A percentile compares a stretch with the other conserved stretches of the same genome.
Evolutionary conservation across 1,284 basidiomycete genomes (phyloP).

Genomic region (Irpex sp.): DNA sequence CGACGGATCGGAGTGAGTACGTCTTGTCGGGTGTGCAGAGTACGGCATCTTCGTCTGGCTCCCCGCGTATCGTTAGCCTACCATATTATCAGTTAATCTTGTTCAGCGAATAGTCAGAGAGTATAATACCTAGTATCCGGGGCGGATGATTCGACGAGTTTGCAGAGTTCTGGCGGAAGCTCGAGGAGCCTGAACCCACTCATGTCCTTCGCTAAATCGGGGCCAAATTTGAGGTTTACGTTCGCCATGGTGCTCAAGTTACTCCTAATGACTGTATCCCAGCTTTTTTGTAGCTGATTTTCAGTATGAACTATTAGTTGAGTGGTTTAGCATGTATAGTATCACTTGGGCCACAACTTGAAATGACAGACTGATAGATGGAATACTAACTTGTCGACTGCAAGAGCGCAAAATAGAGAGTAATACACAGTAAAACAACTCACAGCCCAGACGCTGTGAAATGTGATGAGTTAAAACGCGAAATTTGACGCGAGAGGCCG

Average conservation of each 20-base stretch:
- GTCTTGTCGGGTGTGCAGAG: constrained; percentile 78
- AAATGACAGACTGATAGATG: too few relatives aligned
- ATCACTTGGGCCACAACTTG: too few relatives aligned
- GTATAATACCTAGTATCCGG: constrained; percentile 13
- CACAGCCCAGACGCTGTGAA: too few relatives aligned
- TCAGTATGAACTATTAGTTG: not conserved
- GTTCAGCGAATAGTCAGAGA: constrained; percentile 9
- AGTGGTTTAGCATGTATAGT: too few relatives aligned
- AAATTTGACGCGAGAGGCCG: too few relatives aligned
- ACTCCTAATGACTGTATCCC: not conserved
- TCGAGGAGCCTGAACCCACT: constrained; percentile 63
- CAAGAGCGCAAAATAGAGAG: too few relatives aligned
- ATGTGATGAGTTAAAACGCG: too few relatives aligned
- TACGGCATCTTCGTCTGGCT: constrained; percentile 78
- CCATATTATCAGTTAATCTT: constrained; percentile 3
- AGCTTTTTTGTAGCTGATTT: not conserved
- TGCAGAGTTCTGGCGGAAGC: constrained; percentile 57
- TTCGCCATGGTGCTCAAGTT: not conserved
- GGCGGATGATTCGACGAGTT: constrained; percentile 29
- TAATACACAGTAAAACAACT: too few relatives aligned
- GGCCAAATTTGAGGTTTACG: constrained; percentile 48
- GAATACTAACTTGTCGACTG: too few relatives aligned
- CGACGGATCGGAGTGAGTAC: constrained; percentile 75
- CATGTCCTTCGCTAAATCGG: constrained; percentile 37
- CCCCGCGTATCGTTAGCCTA: constrained; percentile 80